Evolutionary conservation across 345 rosid genomes (phyloP).

Genomic region (Boechera divaricarpa): DNA sequence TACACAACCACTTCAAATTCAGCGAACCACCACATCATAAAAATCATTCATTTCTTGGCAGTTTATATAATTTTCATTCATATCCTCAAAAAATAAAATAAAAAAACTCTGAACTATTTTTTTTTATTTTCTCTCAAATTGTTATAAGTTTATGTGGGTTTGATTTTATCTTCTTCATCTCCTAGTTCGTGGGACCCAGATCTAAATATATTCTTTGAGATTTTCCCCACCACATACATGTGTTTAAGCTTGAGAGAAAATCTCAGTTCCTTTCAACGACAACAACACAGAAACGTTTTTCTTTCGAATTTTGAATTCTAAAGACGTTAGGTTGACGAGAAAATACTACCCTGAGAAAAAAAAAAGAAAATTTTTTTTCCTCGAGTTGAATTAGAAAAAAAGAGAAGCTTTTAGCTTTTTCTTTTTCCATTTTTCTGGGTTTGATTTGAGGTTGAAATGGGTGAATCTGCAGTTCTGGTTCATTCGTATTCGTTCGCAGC

Average conservation of each 20-base stretch:
- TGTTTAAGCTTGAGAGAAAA: constrained; percentile 31
- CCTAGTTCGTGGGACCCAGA: constrained; percentile 44
- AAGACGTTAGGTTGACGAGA: constrained; percentile 39
- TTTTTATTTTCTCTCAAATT: background rate
- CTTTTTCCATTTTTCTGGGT: constrained; percentile 19
- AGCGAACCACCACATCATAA: constrained; percentile 18
- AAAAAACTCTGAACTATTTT: background rate
- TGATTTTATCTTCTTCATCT: constrained; percentile 39
- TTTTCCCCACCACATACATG: constrained; percentile 31
- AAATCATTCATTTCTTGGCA: constrained; percentile 11
- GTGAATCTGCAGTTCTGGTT: constrained; percentile 78
- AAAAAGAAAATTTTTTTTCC: background rate
- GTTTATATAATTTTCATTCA: constrained; percentile 21
- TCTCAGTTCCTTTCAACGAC: constrained; percentile 44
- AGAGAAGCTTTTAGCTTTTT: background rate
- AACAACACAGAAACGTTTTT: constrained; percentile 11
- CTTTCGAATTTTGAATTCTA: constrained; percentile 35
- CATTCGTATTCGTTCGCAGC: constrained; percentile 75
- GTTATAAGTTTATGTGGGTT: background rate
- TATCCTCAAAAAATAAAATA: constrained; percentile 18
- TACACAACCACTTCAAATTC: constrained; percentile 45
- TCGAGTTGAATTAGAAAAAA: background rate
- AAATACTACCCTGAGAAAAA: constrained; percentile 2
- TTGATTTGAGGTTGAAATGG: constrained; percentile 55
- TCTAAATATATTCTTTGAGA: constrained; percentile 38